phyloP scores from a whole-genome alignment of 2,329 filamentous ascomycete species.

The Monilinia laxa region DNA sequence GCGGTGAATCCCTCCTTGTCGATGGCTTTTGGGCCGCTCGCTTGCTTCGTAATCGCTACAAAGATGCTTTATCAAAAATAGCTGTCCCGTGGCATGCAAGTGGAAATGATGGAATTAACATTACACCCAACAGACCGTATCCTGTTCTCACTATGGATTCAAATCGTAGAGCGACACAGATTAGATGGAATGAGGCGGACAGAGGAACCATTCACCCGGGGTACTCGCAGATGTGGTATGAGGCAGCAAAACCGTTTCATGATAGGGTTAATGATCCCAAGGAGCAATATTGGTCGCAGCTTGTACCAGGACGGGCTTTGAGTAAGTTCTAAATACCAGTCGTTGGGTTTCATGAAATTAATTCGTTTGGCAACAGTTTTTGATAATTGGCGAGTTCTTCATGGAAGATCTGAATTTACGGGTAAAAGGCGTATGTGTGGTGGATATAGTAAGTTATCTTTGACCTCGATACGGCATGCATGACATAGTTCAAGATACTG shows the following conservation, averaged over 20 bases:
- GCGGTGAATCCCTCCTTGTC: conserved; percentile 78
- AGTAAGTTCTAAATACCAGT: conserved; percentile 52
- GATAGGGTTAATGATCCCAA: conserved; percentile 62
- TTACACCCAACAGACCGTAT: conserved; percentile 67
- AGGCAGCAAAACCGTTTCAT: conserved; percentile 73
- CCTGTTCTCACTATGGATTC: conserved; percentile 60
- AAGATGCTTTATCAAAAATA: conserved; percentile 54
- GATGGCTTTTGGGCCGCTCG: conserved; percentile 78
- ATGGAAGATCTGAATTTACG: conserved; percentile 79
- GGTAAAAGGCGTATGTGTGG: conserved; percentile 87
- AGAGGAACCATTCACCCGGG: conserved; percentile 55
- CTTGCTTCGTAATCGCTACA: conserved; percentile 55
- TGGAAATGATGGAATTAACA: conserved; percentile 80
- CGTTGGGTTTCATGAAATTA: neutral
- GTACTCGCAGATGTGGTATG: conserved; percentile 62
- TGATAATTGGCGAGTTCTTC: conserved; percentile 93
- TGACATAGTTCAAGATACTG: neutral
- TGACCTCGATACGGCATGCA: neutral
- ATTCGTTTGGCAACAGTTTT: conserved; percentile 60
- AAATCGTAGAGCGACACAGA: conserved; percentile 48
- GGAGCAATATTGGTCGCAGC: conserved; percentile 76
- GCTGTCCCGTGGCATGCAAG: conserved; percentile 77
- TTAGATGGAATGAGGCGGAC: conserved; percentile 95
- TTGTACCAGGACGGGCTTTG: conserved; percentile 74
- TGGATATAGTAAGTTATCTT: conserved; percentile 70